Conservation (phyloP, 495 filamentous ascomycete genomes). For the Hypoxylon cercidicola region DNA sequence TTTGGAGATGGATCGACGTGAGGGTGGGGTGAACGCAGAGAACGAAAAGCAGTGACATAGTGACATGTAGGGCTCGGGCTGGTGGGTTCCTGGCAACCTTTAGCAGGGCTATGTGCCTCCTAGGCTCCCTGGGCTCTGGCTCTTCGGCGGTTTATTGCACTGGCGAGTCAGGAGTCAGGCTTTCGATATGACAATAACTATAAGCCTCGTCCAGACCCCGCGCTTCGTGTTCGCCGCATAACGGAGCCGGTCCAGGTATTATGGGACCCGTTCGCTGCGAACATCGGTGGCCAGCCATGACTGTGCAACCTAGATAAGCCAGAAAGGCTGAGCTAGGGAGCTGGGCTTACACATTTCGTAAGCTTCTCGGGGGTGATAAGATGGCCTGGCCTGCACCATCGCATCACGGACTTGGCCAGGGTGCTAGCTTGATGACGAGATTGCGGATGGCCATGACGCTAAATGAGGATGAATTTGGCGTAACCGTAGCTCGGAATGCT, state of each 20-base stretch:
- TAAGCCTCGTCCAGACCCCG: slow-evolving; percentile 45
- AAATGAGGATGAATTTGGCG: slow-evolving; percentile 10
- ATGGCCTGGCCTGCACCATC: slow-evolving; percentile 16
- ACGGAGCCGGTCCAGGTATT: slow-evolving; percentile 35
- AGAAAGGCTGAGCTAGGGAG: slow-evolving; percentile 12
- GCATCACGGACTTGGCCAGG: background rate
- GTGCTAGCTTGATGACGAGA: background rate
- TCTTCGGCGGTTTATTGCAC: slow-evolving; percentile 22
- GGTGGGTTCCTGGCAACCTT: too few species aligned
- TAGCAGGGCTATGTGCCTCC: too few species aligned
- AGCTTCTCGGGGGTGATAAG: slow-evolving; percentile 17
- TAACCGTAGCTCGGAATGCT: slow-evolving; percentile 22
- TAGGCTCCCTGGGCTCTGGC: too few species aligned
- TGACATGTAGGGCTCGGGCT: slow-evolving; percentile 32
- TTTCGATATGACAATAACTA: slow-evolving; percentile 40
- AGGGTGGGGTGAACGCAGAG: slow-evolving; percentile 38
- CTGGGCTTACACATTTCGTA: slow-evolving; percentile 27
- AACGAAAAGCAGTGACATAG: slow-evolving; percentile 12
- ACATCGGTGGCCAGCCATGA: slow-evolving; percentile 38
- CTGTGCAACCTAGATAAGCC: slow-evolving; percentile 36
- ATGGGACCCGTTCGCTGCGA: slow-evolving; percentile 40
- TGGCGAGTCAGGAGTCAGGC: slow-evolving; percentile 41
- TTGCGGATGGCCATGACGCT: background rate
- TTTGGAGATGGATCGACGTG: slow-evolving; percentile 40
- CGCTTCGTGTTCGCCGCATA: slow-evolving; percentile 40